Percentiles rank a stretch among this genome's conserved stretches.
Evolutionary conservation across 169 alveolate genomes (phyloP).

Genomic region (Plasmodium yoelii): DNA sequence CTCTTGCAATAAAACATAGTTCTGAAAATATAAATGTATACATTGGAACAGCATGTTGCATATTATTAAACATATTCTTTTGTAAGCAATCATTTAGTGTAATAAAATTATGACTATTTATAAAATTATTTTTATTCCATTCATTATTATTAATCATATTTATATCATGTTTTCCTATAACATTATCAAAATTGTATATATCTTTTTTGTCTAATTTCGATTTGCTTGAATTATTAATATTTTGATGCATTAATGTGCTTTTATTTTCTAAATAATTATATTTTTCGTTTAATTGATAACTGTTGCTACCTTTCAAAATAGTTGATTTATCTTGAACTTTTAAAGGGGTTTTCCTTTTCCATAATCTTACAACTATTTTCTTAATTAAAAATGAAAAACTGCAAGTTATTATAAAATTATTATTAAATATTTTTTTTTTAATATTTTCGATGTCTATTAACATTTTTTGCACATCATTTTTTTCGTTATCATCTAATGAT

Average conservation of each 20-base stretch:
- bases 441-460: constrained; percentile 51
- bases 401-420: constrained; percentile 68
- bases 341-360: constrained; percentile 70
- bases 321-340: constrained; percentile 22
- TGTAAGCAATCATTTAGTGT: constrained; percentile 59
- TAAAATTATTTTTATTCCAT: constrained; percentile 5
- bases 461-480: constrained; percentile 56
- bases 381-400: constrained; percentile 65
- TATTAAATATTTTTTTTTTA: constrained; percentile 42
- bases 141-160: constrained; percentile 31
- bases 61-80: constrained; percentile 64
- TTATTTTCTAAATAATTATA: background rate
- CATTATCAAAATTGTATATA: constrained; percentile 12
- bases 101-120: constrained; percentile 39
- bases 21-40: constrained; percentile 51
- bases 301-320: background rate
- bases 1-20: constrained; percentile 59
- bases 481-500: constrained; percentile 64
- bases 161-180: constrained; percentile 44
- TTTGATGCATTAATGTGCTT: background rate
- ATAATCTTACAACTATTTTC: constrained; percentile 44
- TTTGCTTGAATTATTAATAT: background rate
- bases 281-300: constrained; percentile 28
- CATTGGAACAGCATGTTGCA: constrained; percentile 65
- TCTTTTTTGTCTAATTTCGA: background rate